phyloP scores from a whole-genome alignment of 2,329 filamentous ascomycete species.

The Ustulina deusta region DNA sequence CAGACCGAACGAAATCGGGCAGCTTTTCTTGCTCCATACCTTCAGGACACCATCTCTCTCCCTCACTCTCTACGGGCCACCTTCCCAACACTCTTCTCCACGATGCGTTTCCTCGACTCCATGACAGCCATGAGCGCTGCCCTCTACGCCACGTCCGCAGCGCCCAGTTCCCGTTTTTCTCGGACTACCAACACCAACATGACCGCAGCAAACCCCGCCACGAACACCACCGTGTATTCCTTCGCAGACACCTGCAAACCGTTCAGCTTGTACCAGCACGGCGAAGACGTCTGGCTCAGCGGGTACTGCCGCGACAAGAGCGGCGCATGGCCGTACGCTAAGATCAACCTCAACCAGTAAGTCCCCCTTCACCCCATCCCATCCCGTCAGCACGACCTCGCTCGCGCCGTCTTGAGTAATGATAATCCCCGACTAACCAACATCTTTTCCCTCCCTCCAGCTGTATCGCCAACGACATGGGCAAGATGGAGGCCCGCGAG shows the following conservation, averaged over 20 bases:
- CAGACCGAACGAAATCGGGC: too few relatives aligned
- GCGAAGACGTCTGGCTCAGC: conserved; percentile 11
- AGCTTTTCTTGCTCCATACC: too few relatives aligned
- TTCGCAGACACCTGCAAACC: conserved; percentile 21
- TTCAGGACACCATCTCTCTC: background rate
- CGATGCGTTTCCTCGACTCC: conserved; percentile 21
- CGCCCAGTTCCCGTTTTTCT: too few relatives aligned
- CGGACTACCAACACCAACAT: background rate
- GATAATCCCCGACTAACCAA: background rate
- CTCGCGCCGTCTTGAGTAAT: background rate
- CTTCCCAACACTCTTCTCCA: background rate
- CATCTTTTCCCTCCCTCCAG: background rate
- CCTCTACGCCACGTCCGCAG: background rate
- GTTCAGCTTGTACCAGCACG: conserved; percentile 9
- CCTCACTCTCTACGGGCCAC: background rate
- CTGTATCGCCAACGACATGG: conserved; percentile 35
- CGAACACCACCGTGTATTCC: conserved; percentile 22
- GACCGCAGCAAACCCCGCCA: background rate
- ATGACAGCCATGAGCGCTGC: background rate
- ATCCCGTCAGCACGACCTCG: background rate
- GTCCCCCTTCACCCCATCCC: background rate
- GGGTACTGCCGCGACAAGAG: conserved; percentile 9
- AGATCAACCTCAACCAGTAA: conserved; percentile 33
- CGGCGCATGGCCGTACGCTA: conserved; percentile 14
- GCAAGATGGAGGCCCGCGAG: conserved; percentile 22